Percentiles rank a stretch among this genome's conserved stretches.
These are phyloP conservation scores for Colletotrichum plurivorum DNA, from an alignment of 2,329 filamentous ascomycete genomes.

Conservation along the genomic window DNA sequence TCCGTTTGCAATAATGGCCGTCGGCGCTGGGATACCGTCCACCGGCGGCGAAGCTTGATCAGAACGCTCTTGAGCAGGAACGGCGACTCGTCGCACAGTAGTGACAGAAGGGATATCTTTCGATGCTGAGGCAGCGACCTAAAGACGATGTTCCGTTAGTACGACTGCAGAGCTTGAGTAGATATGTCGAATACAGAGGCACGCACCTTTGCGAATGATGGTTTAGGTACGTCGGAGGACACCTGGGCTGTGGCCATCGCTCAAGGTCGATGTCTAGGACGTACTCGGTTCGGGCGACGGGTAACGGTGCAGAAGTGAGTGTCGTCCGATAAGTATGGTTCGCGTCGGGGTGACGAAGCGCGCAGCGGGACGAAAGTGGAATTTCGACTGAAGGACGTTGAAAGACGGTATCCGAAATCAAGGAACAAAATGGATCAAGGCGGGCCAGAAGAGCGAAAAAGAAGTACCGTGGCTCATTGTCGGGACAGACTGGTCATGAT, in stretches of 20 bases:
- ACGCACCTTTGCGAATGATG: slow-evolving; percentile 84
- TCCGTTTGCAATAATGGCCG: slow-evolving; percentile 19
- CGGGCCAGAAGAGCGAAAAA: slow-evolving; percentile 64
- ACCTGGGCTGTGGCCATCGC: slow-evolving; percentile 64
- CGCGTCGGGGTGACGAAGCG: slow-evolving; percentile 37
- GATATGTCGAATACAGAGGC: background rate
- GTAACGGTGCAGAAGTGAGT: slow-evolving; percentile 39
- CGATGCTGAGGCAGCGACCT: slow-evolving; percentile 65
- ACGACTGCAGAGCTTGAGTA: too few species aligned
- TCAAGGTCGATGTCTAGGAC: background rate
- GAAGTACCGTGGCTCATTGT: slow-evolving; percentile 70
- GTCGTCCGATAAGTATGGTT: slow-evolving; percentile 29
- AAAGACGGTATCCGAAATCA: slow-evolving; percentile 59
- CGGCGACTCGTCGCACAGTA: slow-evolving; percentile 46
- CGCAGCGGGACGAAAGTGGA: slow-evolving; percentile 36
- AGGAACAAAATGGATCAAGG: slow-evolving; percentile 68
- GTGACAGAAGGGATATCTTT: slow-evolving; percentile 53
- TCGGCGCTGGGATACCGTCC: background rate
- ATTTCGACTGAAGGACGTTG: slow-evolving; percentile 41
- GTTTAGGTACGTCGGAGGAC: slow-evolving; percentile 65
- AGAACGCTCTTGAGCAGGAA: slow-evolving; percentile 39
- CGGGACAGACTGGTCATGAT: slow-evolving; percentile 58
- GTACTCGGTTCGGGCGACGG: slow-evolving; percentile 11
- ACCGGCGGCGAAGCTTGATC: slow-evolving; percentile 11
- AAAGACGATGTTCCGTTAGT: too few species aligned